Base-by-base conservation (phyloP, 352 stramenopile genomes). In the Pythium apleroticum region DNA sequence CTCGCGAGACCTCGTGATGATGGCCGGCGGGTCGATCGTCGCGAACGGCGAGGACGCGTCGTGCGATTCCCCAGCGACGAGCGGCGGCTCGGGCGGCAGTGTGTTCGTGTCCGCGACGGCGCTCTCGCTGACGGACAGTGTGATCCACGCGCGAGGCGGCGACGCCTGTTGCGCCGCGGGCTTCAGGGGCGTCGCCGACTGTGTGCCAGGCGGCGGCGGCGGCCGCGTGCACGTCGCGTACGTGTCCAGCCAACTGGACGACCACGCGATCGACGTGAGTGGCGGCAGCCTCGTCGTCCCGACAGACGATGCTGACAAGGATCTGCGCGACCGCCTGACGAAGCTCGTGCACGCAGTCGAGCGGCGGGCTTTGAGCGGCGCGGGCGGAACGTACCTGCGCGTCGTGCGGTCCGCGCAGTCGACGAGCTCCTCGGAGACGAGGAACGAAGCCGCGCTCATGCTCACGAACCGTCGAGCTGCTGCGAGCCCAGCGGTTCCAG, bases 211-310 rank as follows among this genome's bases (percentile, higher is more conserved):
- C 31, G 83, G 83, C 55, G 83, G 83, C 9, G 83, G 83, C 24
- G 83, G 83, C 2, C 78, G 83, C 60, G 72, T 91, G 17, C 82
- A 88, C 68, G 84, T 91, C 30, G 72, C 75, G 20, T 91, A 80
- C 64, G 77, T 80, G 48, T 91, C 83, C 20, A 90, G 83, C 30
- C 79, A 89, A 55, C 63, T 91, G 0, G 65, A 84, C n/a, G 74
- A 77, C 14, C 58, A 74, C 54, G 69, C 74, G 1, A 75, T 91
- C 9, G 77, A 89, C 58, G 78, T 76, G n/a, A 78, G 76, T 1
- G 83, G 83, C 30, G 83, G 83, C 20, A 69, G 52, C 3, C 24
- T 91, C 6, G 50, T 64, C 1, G 39, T 49, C 17, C 52, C 63
- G 11, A 69, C 65, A 52, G 14, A 25, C 17, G 25, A 49, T 8